Percentiles rank a stretch among this genome's conserved stretches.
Conservation (phyloP, 2,329 filamentous ascomycete species). For the Dactylella cylindrospora region DNA sequence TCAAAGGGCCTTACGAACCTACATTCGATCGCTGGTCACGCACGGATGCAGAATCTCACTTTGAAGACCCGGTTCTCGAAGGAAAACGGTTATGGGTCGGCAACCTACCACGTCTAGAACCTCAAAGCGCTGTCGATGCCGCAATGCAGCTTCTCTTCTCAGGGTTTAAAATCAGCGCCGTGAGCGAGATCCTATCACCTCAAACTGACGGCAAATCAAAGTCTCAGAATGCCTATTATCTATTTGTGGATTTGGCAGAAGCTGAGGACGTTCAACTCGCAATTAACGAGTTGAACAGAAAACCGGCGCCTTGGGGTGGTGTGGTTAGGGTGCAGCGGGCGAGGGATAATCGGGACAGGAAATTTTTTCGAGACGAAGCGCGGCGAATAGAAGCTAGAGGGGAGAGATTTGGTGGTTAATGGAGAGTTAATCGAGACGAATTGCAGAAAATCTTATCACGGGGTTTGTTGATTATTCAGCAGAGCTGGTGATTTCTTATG, state of each 20-base stretch:
- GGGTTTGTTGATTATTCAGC: too few relatives aligned
- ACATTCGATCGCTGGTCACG: background rate
- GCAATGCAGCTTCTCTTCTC: background rate
- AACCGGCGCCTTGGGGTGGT: background rate
- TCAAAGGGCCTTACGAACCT: background rate
- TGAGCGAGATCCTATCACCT: background rate
- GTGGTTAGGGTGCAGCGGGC: background rate
- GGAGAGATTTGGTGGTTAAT: too few relatives aligned
- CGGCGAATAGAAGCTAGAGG: too few relatives aligned
- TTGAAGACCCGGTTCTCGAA: background rate
- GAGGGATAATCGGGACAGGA: background rate
- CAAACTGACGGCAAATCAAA: background rate
- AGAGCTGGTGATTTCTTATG: too few relatives aligned
- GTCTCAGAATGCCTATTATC: background rate
- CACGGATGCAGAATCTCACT: background rate
- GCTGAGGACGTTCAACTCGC: background rate
- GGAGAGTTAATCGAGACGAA: too few relatives aligned
- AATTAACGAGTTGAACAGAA: background rate
- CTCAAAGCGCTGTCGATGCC: background rate
- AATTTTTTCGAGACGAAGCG: background rate
- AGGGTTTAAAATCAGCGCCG: background rate
- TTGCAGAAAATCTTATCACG: too few relatives aligned
- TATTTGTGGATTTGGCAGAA: background rate
- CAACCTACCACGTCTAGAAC: background rate
- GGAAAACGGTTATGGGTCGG: background rate